These are phyloP conservation scores for Trebouxia gelatinosa DNA, from an alignment of 163 green algal genomes.

Conservation along the genomic window DNA sequence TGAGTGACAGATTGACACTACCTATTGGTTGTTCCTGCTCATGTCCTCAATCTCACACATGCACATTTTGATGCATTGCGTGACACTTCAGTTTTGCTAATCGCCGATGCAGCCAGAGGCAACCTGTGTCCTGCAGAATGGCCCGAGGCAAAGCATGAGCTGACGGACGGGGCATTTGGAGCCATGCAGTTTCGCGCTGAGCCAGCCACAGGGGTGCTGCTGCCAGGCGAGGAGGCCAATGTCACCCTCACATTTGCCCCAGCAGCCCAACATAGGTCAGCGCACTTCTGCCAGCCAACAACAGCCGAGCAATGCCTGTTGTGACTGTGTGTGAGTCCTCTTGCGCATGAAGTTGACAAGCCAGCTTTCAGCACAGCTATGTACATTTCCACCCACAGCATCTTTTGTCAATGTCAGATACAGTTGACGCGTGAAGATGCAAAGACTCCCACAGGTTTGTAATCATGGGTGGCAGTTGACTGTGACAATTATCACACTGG, in stretches of 20 bases:
- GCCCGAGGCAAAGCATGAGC: slow-evolving; percentile 15
- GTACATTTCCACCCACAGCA: background rate
- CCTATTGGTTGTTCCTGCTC: too few species aligned
- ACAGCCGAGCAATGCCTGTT: too few species aligned
- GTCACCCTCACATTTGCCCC: slow-evolving; percentile 35
- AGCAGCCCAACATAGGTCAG: slow-evolving; percentile 12
- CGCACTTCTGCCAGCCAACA: too few species aligned
- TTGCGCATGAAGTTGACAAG: background rate
- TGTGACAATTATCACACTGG: background rate
- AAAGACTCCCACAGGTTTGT: too few species aligned
- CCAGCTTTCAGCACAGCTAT: background rate
- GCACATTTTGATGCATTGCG: too few species aligned
- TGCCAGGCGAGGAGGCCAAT: background rate
- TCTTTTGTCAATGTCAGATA: background rate
- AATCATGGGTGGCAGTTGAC: too few species aligned
- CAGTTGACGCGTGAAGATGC: background rate
- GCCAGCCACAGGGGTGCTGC: background rate
- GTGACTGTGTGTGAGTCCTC: background rate
- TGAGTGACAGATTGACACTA: too few species aligned
- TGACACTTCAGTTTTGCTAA: too few species aligned
- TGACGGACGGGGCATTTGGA: slow-evolving; percentile 10
- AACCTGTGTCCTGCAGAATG: too few species aligned
- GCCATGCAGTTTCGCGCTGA: slow-evolving; percentile 26
- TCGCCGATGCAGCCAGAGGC: too few species aligned
- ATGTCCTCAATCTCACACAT: too few species aligned